A percentile compares a stretch with the other conserved stretches of the same genome.
Evolutionary conservation across 805 yeast species (phyloP).

Genomic region (Candida incommunis): DNA sequence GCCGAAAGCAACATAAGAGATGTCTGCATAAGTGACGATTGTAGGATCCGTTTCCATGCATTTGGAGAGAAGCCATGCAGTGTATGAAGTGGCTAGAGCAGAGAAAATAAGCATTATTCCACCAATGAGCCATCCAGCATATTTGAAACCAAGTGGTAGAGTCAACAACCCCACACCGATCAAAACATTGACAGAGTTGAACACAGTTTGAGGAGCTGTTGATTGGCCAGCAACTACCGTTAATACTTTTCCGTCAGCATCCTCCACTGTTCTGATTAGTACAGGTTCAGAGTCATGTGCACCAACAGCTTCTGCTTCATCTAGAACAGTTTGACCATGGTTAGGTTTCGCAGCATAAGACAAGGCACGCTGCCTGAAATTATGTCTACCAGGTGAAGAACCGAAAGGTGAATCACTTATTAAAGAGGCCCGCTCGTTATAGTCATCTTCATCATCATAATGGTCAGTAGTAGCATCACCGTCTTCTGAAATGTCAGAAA

Average conservation of each 20-base stretch:
- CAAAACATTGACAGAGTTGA: constrained; percentile 51
- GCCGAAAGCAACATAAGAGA: constrained; percentile 80
- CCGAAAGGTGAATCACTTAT: background rate
- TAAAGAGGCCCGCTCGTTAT: too few species aligned
- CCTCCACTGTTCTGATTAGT: constrained; percentile 45
- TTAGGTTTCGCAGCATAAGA: background rate
- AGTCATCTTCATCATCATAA: constrained; percentile 6
- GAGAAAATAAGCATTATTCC: constrained; percentile 40
- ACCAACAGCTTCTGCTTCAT: background rate
- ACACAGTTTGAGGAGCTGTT: constrained; percentile 57
- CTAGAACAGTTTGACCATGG: background rate
- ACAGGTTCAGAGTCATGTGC: constrained; percentile 26
- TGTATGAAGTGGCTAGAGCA: constrained; percentile 58
- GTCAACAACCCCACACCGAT: constrained; percentile 60
- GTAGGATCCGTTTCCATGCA: constrained; percentile 74
- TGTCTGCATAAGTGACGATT: constrained; percentile 74
- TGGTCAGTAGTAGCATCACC: too few species aligned
- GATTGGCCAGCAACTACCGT: constrained; percentile 43
- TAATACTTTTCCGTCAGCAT: constrained; percentile 48
- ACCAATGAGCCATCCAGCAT: constrained; percentile 54
- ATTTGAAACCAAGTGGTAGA: constrained; percentile 47
- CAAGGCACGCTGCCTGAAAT: background rate
- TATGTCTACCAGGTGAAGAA: background rate
- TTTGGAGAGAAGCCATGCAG: constrained; percentile 59
- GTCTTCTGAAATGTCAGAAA: constrained; percentile 3